Conservation (phyloP, 106 monocot genomes). For the Agapanthus africanus region DNA sequence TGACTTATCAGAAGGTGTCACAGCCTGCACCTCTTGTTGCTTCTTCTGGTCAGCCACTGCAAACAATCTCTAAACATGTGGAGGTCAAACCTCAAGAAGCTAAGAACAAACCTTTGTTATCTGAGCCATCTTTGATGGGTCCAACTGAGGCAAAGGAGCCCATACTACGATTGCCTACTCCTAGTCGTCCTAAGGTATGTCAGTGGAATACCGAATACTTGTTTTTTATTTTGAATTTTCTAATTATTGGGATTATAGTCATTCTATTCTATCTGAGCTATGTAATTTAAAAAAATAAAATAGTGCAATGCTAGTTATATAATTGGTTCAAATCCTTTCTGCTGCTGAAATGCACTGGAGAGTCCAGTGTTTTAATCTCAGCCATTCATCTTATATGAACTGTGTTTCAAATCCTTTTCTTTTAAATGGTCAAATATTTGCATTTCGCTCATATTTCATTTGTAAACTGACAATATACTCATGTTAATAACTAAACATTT, state of each 20-base stretch:
- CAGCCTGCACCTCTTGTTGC: conserved; percentile 8
- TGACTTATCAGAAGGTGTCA: conserved; percentile 20
- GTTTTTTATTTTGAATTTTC: not conserved
- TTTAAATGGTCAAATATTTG: not conserved
- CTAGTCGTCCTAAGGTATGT: conserved; percentile 14
- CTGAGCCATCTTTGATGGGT: not conserved
- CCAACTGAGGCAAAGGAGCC: conserved; percentile 9
- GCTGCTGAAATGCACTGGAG: too few species aligned
- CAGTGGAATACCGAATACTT: not conserved
- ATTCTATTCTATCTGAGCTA: not conserved
- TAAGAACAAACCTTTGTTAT: conserved; percentile 18
- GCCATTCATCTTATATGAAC: too few species aligned
- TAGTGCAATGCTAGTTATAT: too few species aligned
- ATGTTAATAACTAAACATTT: not conserved
- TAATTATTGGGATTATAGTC: not conserved
- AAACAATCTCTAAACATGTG: conserved; percentile 14
- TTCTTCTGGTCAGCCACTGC: conserved; percentile 16
- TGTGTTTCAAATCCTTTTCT: too few species aligned
- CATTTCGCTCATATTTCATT: not conserved
- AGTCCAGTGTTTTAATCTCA: too few species aligned
- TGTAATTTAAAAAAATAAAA: too few species aligned
- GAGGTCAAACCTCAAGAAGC: conserved; percentile 17
- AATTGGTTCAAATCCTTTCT: too few species aligned
- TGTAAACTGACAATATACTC: not conserved
- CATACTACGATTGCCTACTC: conserved; percentile 15